Percentiles rank a stretch among this genome's conserved stretches.
Evolutionary conservation across 495 filamentous ascomycete genomes (phyloP).

Genomic region (Neurospora pannonica): DNA sequence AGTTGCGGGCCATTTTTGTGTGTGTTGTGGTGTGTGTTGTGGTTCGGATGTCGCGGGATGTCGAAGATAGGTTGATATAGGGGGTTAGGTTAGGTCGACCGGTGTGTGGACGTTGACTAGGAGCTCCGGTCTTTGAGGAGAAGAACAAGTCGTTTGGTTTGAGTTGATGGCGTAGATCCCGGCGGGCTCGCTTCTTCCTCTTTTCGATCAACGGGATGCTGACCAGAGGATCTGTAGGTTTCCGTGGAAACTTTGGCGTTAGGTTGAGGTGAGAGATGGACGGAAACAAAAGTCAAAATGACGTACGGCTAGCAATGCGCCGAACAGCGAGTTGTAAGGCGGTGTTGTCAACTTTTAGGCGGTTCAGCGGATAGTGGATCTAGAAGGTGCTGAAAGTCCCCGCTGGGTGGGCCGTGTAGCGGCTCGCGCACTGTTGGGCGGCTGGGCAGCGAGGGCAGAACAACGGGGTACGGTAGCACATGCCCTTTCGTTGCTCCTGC

Average conservation of each 20-base stretch:
- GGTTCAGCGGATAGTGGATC: not conserved
- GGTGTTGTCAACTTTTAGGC: not conserved
- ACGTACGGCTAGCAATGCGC: not conserved
- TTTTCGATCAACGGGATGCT: not conserved
- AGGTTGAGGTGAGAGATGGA: not conserved
- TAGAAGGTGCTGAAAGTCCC: not conserved
- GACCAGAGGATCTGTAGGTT: too few relatives aligned
- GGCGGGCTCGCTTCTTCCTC: not conserved
- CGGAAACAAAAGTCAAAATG: not conserved
- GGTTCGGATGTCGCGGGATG: not conserved
- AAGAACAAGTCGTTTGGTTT: too few relatives aligned
- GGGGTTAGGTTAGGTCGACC: not conserved
- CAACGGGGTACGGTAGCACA: not conserved
- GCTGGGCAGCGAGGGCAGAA: not conserved
- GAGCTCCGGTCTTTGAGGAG: too few relatives aligned
- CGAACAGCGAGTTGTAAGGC: not conserved
- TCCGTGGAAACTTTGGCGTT: not conserved
- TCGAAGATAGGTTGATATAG: not conserved
- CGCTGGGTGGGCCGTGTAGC: not conserved
- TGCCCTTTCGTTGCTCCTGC: not conserved
- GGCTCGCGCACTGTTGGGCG: not conserved
- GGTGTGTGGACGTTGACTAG: not conserved
- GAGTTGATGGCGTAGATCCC: too few relatives aligned
- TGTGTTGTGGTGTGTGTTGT: not conserved
- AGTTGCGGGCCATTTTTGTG: not conserved